Conservation (phyloP, 345 rosid genomes). For the Pistacia integerrima region DNA sequence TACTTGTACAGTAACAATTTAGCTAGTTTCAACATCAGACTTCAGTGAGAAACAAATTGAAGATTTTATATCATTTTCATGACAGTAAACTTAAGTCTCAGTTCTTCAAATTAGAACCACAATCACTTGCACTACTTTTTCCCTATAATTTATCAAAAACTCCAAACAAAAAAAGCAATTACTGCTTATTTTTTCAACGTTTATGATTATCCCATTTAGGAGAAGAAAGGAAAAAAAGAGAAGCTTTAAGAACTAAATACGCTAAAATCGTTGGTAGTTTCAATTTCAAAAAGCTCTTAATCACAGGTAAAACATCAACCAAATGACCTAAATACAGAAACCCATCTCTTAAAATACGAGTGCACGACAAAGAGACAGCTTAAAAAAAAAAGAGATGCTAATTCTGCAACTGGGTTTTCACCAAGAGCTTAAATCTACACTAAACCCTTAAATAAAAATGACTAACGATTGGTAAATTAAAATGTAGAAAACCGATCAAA, state of each 20-base stretch:
- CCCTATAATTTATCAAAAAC: not conserved
- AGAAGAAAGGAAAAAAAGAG: not conserved
- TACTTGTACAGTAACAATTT: too few species aligned
- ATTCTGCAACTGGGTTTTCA: not conserved
- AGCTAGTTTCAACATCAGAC: too few species aligned
- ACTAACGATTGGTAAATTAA: not conserved
- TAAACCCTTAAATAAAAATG: not conserved
- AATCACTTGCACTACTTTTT: too few species aligned
- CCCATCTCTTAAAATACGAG: not conserved
- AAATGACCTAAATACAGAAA: not conserved
- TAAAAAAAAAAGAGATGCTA: too few species aligned
- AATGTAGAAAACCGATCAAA: not conserved
- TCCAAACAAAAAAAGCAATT: not conserved
- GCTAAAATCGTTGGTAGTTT: not conserved
- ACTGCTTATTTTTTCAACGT: not conserved
- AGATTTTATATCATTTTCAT: too few species aligned
- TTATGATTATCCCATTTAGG: not conserved
- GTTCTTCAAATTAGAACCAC: not conserved
- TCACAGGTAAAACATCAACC: not conserved
- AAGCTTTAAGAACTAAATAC: not conserved
- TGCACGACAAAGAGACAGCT: not conserved
- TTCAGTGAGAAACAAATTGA: too few species aligned
- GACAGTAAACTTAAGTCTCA: too few species aligned
- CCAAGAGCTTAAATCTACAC: not conserved
- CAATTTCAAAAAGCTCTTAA: not conserved